Evolutionary conservation across 1,139 yeast genomes (phyloP), one percentile per base, ranked within the genome.

Genomic region (Pneumocystis sp.): DNA sequence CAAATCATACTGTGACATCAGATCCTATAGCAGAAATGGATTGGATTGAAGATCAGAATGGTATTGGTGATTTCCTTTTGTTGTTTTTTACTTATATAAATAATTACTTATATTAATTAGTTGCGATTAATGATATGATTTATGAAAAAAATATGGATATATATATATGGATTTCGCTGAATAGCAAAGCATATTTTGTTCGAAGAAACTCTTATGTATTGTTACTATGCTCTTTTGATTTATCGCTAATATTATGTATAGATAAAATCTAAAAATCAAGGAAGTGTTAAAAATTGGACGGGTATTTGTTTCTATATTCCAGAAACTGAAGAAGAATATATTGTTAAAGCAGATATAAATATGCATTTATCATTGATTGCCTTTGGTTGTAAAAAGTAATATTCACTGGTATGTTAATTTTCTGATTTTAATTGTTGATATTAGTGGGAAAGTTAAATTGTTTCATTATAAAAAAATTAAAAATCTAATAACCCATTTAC

Each of bases 341-440:
- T 75, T 1, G 67, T 69, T 2, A 65, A 67, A 17, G 68, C 73
- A 12, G 72, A 76, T 2, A 72, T 76, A n/a, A 76, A 76, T 63
- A 76, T 78, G 0, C 68, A 76, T n/a, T 76, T 75, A 66, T 73
- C 76, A 60, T 69, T 74, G 21, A 70, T 75, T 8, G 75, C 76
- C 0, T 76, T 75, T 15, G 78, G 77, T 3, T 71, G 75, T 37
- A 61, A 68, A 5, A 67, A 71, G 69, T 67, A 31, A 25, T 25
- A 29, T 17, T 10, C 7, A 6, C 10, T 21, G 19, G 62, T 42
- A n/a, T 37, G 6, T 25, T 65, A 19, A 5, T n/a, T 39, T 39
- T 25, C n/a, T 17, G 10, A 17, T 17, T 35, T 35, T 17, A 65
- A 37, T 37, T 21, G 29, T 59, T 39, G 21, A 34, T 15, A 50